phyloP scores from a whole-genome alignment of 106 monocot species.

The Agapanthus africanus region DNA sequence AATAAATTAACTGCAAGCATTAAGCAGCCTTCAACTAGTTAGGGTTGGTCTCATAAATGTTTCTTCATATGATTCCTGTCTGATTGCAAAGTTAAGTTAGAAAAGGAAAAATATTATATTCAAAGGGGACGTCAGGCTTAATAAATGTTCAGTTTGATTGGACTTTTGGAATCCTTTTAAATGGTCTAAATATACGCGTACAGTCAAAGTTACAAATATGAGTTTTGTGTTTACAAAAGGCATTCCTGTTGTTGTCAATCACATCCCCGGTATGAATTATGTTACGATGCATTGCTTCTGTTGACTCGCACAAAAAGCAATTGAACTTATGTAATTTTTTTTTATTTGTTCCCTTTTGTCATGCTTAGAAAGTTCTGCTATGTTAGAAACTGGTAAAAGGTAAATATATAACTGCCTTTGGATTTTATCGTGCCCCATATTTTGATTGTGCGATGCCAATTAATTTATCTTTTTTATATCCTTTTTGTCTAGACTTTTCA shows the following conservation, averaged over 20 bases:
- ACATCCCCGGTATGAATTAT: background rate
- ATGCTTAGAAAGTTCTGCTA: background rate
- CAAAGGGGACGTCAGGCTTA: background rate
- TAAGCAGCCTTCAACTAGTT: background rate
- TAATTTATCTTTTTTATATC: background rate
- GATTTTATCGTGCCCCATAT: background rate
- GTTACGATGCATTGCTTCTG: background rate
- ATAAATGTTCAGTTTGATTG: background rate
- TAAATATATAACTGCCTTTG: background rate
- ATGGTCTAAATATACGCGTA: background rate
- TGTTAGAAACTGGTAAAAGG: background rate
- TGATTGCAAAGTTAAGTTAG: background rate
- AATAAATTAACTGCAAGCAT: background rate
- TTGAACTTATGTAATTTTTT: background rate
- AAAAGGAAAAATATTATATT: background rate
- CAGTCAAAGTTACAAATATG: background rate
- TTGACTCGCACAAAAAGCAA: background rate
- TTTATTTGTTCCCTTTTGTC: background rate
- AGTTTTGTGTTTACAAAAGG: background rate
- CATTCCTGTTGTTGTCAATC: background rate
- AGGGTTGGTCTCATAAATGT: background rate
- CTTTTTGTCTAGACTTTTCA: slow-evolving; percentile 4
- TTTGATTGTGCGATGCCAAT: background rate
- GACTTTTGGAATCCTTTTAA: background rate
- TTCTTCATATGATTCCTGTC: background rate